Percentiles rank a stretch among this genome's conserved stretches.
Conservation (phyloP, 345 rosid genomes). For the Dipteronia sinensis region DNA sequence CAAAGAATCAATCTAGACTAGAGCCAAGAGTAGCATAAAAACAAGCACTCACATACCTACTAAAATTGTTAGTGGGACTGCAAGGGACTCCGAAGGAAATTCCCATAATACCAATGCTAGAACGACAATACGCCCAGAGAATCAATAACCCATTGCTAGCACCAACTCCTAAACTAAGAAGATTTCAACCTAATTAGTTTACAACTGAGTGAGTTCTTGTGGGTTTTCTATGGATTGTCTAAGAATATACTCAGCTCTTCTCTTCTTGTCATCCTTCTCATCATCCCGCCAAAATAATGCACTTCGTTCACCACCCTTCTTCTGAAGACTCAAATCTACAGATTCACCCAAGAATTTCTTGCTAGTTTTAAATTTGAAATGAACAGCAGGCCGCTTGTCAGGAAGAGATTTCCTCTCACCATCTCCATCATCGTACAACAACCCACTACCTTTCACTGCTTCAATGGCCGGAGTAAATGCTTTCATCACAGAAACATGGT, state of each 20-base stretch:
- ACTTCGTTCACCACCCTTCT: constrained; percentile 47
- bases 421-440: constrained; percentile 41
- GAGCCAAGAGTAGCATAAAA: constrained; percentile 20
- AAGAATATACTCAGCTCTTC: constrained; percentile 91
- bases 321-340: constrained; percentile 58
- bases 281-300: constrained; percentile 59
- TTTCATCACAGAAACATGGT: constrained; percentile 56
- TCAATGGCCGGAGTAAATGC: constrained; percentile 89
- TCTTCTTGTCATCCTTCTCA: constrained; percentile 94
- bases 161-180: constrained; percentile 25
- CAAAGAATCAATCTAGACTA: constrained; percentile 33
- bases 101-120: constrained; percentile 19
- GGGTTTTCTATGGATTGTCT: constrained; percentile 87
- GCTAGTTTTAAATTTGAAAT: constrained; percentile 60
- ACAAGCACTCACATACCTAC: constrained; percentile 35
- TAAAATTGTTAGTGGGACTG: constrained; percentile 28
- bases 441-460: constrained; percentile 51
- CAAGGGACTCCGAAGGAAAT: constrained; percentile 15
- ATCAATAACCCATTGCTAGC: constrained; percentile 20
- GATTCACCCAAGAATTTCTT: constrained; percentile 69
- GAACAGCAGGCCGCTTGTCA: constrained; percentile 52
- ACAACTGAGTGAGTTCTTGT: constrained; percentile 86
- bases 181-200: constrained; percentile 24
- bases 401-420: constrained; percentile 52
- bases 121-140: constrained; percentile 14